Percentiles rank a stretch among this genome's conserved stretches.
phyloP scores from a whole-genome alignment of 306 rosid genomes.

The Rubus parviflorus region DNA sequence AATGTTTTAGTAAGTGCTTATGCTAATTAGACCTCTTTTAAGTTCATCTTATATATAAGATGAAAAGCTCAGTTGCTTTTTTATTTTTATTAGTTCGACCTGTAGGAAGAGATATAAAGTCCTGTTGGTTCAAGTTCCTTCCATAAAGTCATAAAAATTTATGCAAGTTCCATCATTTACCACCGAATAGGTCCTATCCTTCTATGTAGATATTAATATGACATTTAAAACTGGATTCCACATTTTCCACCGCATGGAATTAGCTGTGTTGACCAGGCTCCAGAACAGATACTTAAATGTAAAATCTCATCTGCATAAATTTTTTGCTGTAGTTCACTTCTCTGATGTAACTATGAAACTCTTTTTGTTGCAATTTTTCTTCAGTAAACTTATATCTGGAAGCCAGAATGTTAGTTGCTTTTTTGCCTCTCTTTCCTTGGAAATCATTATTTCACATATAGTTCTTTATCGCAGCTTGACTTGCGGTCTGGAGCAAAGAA shows the following conservation, averaged over 20 bases:
- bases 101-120: background rate
- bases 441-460: slow-evolving; percentile 36
- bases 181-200: background rate
- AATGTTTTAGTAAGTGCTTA: slow-evolving; percentile 66
- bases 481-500: slow-evolving; percentile 91
- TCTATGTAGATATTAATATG: background rate
- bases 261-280: background rate
- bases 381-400: background rate
- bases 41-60: background rate
- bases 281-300: background rate
- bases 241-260: background rate
- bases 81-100: background rate
- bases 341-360: slow-evolving; percentile 25
- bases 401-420: slow-evolving; percentile 19
- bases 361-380: slow-evolving; percentile 11
- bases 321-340: background rate
- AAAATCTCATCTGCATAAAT: background rate
- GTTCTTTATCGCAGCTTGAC: slow-evolving; percentile 76
- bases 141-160: background rate
- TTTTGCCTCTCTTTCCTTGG: slow-evolving; percentile 15
- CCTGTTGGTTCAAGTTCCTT: background rate
- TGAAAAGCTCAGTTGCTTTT: background rate
- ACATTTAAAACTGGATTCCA: background rate
- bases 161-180: background rate
- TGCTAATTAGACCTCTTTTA: slow-evolving; percentile 2